Base-by-base conservation (phyloP, 148 eudicot species). In the Nepenthes gracilis region DNA sequence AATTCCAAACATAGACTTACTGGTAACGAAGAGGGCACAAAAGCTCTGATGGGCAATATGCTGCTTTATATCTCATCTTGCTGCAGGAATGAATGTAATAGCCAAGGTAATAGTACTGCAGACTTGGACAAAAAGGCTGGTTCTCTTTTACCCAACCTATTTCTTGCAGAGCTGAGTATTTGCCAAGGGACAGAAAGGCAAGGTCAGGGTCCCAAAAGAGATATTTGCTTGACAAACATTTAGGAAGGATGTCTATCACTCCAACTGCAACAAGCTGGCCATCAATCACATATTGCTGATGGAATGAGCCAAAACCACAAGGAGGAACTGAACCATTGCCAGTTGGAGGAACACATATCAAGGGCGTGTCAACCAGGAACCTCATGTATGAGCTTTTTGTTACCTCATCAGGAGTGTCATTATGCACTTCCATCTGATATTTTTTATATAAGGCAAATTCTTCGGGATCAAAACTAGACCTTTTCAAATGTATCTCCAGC, bases 1-100 rank as follows among this genome's bases (percentile, higher is more conserved):
- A 23, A 55, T 47, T 64, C 61, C 40, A 52, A 60, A 50, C 61
- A 70, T 36, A 2, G 61, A 82, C 98, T 84, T 84, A 93, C 98
- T 82, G 73, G 67, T 77, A 86, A 69, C 84, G 98, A 66, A 84
- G 89, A 58, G 98, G 98, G 64, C 98, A 93, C 43, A 88, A 84
- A 66, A 93, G 96, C 83, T 93, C 96, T 51, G 98, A 93, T 6
- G 98, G 98, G 54, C 59, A 69, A 79, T 93, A 88, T 60, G 91
- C 87, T 64, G 98, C 98, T 67, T 93, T 93, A 73, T 93, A 93
- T 82, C 91, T 86, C 98, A 93, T 93, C 74, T 93, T 93, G 66
- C 65, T 80, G 80, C 98, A 93, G 59, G 95, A 84, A 69, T 93
- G 98, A 71, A 88, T 84, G 65, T 93, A 93, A 75, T 93, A 93